Percentiles rank a stretch among this genome's conserved stretches.
Conservation (phyloP, 768 basidiomycete genomes). For the Pholiota microspora region DNA sequence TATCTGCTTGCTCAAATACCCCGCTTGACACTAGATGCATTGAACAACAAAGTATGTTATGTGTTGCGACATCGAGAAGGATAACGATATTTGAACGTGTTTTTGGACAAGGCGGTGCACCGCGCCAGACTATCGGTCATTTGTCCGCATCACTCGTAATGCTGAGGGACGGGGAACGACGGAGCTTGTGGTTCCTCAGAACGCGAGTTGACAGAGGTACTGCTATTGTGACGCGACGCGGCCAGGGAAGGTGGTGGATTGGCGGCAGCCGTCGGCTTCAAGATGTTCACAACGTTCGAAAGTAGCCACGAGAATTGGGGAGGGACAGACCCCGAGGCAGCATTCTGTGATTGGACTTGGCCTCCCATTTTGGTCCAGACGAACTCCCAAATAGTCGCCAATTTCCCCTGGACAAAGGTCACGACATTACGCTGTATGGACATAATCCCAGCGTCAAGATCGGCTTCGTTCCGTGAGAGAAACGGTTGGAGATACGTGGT, state of each 20-base stretch:
- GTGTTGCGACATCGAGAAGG: neutral
- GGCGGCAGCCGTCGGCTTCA: constrained; percentile 13
- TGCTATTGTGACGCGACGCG: constrained; percentile 7
- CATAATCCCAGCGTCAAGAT: constrained; percentile 57
- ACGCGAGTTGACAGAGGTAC: constrained; percentile 5
- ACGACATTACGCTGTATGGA: constrained; percentile 53
- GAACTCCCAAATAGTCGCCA: constrained; percentile 47
- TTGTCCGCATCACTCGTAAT: constrained; percentile 17
- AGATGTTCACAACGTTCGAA: constrained; percentile 19
- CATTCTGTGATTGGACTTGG: constrained; percentile 21
- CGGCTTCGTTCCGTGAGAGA: constrained; percentile 53
- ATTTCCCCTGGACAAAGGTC: constrained; percentile 52
- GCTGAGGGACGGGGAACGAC: constrained; percentile 41
- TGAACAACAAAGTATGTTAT: neutral
- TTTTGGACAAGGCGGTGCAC: neutral
- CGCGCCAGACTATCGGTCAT: neutral
- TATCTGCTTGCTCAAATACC: too few species aligned
- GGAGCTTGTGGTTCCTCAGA: constrained; percentile 16
- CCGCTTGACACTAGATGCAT: too few species aligned
- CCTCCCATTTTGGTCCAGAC: constrained; percentile 39
- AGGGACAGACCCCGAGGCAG: constrained; percentile 20
- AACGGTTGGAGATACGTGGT: constrained; percentile 59
- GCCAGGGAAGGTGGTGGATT: neutral
- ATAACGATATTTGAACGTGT: neutral
- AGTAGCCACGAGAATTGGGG: constrained; percentile 20